phyloP scores from a whole-genome alignment of 371 early-diverging fungal species.

The Quaeritorhiza haematococci region DNA sequence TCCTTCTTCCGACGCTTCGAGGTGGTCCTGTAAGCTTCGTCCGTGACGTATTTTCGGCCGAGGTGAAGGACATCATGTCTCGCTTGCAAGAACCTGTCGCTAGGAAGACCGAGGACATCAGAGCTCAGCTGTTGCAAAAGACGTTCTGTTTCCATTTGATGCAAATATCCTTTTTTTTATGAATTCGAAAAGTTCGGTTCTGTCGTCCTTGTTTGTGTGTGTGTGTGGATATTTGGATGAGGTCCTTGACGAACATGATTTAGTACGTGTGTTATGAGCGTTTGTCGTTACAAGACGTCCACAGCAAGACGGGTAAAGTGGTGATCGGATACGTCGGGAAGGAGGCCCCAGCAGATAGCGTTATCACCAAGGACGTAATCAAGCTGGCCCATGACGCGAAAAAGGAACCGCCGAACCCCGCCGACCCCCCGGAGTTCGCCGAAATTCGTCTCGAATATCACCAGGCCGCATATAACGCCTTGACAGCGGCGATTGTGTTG shows the following conservation, averaged over 20 bases:
- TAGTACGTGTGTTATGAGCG: slow-evolving; percentile 12
- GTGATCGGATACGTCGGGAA: slow-evolving; percentile 2
- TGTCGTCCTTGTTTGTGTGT: too few relatives aligned
- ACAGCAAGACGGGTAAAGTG: slow-evolving; percentile 2
- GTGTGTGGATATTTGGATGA: too few relatives aligned
- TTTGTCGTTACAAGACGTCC: slow-evolving; percentile 13
- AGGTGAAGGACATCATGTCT: slow-evolving; percentile 49
- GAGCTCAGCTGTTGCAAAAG: slow-evolving; percentile 38
- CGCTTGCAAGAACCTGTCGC: slow-evolving; percentile 28
- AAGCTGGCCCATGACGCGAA: slow-evolving; percentile 24
- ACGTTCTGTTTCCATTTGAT: slow-evolving; percentile 44
- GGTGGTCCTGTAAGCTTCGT: slow-evolving; percentile 37
- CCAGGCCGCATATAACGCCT: slow-evolving; percentile 59
- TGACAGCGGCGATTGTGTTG: slow-evolving; percentile 49
- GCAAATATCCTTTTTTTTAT: slow-evolving; percentile 46
- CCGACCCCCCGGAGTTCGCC: neutral
- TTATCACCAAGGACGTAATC: slow-evolving; percentile 9
- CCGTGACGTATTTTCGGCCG: slow-evolving; percentile 39
- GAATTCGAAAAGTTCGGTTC: too few relatives aligned
- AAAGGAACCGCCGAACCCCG: slow-evolving; percentile 7
- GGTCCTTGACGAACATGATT: too few relatives aligned
- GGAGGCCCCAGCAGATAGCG: too few relatives aligned
- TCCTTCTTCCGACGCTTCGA: slow-evolving; percentile 44
- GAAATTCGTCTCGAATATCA: slow-evolving; percentile 45
- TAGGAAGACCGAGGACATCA: slow-evolving; percentile 29